These are phyloP conservation scores for Gossypium stocksii DNA, from an alignment of 345 rosid genomes.

Conservation along the genomic window DNA sequence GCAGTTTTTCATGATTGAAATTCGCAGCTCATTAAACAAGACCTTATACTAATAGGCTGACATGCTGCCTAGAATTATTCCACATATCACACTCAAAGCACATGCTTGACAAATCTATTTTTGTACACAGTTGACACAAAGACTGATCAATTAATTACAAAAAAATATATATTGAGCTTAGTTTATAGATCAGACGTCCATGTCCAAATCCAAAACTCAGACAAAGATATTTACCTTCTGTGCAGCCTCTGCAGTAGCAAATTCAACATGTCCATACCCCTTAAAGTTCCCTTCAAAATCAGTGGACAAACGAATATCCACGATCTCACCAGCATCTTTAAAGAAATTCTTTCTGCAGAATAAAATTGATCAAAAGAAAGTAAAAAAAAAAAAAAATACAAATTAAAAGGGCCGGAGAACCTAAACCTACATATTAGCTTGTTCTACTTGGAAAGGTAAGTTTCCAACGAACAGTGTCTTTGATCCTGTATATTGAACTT, in stretches of 20 bases:
- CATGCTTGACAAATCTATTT: background rate
- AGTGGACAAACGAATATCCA: constrained; percentile 59
- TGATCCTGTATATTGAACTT: constrained; percentile 35
- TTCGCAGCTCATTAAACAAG: background rate
- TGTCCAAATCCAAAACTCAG: constrained; percentile 11
- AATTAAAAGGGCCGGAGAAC: background rate
- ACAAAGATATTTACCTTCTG: constrained; percentile 43
- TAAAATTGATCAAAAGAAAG: background rate
- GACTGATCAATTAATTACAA: background rate
- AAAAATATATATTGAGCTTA: background rate
- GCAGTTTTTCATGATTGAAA: background rate
- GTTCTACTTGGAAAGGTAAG: constrained; percentile 53
- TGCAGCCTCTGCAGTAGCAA: constrained; percentile 62
- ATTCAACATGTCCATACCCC: constrained; percentile 90
- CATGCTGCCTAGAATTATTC: background rate
- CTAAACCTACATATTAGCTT: constrained; percentile 58
- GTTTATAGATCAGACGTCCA: background rate
- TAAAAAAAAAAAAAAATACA: background rate
- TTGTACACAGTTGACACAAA: background rate
- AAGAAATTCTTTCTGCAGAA: constrained; percentile 61
- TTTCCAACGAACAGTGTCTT: constrained; percentile 74
- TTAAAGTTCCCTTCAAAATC: constrained; percentile 45
- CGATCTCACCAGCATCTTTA: constrained; percentile 58
- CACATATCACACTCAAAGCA: background rate
- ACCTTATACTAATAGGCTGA: background rate